Evolutionary conservation across 1,284 basidiomycete genomes (phyloP), one percentile per base, ranked within the genome.

Genomic region (Irpex lacteus): DNA sequence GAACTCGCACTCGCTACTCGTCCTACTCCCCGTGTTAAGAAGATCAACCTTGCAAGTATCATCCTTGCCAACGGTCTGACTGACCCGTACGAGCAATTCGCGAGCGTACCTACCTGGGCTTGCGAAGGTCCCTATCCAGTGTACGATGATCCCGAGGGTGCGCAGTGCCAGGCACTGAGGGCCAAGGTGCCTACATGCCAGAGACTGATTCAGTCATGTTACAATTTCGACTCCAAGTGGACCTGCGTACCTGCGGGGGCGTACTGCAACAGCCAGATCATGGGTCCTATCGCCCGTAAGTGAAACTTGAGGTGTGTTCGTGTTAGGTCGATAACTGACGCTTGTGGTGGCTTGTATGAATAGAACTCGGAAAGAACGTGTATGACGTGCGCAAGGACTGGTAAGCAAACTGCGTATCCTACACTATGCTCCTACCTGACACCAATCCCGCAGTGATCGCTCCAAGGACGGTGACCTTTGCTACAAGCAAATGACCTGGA

Each of bases 351-450:
- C 38, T 38, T 6, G 18, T 9, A 8, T 11, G 36, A n/a, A 47
- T 26, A 89, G 88, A 86, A 75, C 82, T 84, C 71, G 88, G 86
- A 5, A 73, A 82, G 49, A 91, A 91, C 76, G 85, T 90, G 37
- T 97, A 97, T 74, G 96, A 98, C 71, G 91, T 96, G 8, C 88
- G 96, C 63, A 82, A 77, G 67, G 82, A 81, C 66, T 98, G 96
- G 67, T 68, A 57, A 19, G 65, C 54, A 26, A n/a, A 26, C 18
- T 21, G 11, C 9, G 9, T 18, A 36, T 34, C 26, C 50, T 55
- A 15, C 53, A 26, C 7, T 55, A 13, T 56, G 36, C 37, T 58
- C 37, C 55, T 36, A 13, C 9, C 34, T 40, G 18, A 59, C n/a
- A 40, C 32, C 50, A 47, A 37, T 21, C 13, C 13, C n/a, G 21